These are phyloP conservation scores for Bryopsis sp. DNA, from an alignment of 139 green algal species.

Conservation along the genomic window DNA sequence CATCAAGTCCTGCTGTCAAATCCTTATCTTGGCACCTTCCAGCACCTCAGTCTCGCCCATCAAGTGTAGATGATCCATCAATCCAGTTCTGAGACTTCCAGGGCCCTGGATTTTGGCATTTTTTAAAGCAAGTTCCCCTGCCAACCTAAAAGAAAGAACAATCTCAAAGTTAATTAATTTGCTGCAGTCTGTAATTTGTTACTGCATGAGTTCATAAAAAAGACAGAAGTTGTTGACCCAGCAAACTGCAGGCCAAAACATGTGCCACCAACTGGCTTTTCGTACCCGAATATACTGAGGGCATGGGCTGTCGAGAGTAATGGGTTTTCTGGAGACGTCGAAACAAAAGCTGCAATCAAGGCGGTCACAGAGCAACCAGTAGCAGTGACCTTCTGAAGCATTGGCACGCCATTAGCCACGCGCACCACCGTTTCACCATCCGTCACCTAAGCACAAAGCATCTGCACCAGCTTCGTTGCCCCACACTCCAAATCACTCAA, in stretches of 20 bases:
- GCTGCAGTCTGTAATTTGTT: too few species aligned
- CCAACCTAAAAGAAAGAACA: conserved; percentile 24
- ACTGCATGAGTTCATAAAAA: too few species aligned
- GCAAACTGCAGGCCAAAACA: too few species aligned
- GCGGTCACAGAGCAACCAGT: conserved; percentile 67
- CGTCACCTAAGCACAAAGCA: conserved; percentile 47
- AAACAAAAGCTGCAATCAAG: conserved; percentile 62
- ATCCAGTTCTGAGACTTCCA: conserved; percentile 42
- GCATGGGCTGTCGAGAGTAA: conserved; percentile 52
- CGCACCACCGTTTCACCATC: conserved; percentile 39
- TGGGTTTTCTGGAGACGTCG: conserved; percentile 29
- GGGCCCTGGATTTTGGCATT: conserved; percentile 30
- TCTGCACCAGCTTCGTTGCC: neutral
- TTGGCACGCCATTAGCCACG: conserved; percentile 42
- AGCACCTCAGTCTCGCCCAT: too few species aligned
- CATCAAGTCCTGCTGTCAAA: too few species aligned
- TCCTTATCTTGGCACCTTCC: too few species aligned
- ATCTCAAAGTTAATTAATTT: neutral
- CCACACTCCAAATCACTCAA: neutral
- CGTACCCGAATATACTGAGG: conserved; percentile 62
- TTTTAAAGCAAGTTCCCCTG: conserved; percentile 22
- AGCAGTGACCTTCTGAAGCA: conserved; percentile 67
- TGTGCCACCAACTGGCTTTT: too few species aligned
- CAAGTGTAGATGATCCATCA: conserved; percentile 48
- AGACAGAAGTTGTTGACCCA: too few species aligned